Percentiles rank a stretch among this genome's conserved stretches.
Conservation (phyloP, 2,329 filamentous ascomycete genomes). For the Cladosporium sp. region DNA sequence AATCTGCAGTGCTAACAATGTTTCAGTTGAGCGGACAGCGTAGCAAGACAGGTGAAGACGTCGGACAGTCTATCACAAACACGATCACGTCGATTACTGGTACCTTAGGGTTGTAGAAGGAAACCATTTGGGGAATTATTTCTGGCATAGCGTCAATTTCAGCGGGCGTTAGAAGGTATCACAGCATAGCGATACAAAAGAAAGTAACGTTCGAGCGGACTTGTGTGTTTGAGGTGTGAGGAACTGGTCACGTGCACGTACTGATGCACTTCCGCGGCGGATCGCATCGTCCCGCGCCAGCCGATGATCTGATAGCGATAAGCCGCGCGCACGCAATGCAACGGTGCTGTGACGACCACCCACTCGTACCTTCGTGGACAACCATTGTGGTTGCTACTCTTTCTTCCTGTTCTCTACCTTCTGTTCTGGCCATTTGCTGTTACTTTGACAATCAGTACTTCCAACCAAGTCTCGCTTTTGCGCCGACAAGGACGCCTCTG, state of each 20-base stretch:
- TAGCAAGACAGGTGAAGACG: slow-evolving; percentile 32
- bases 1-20: slow-evolving; percentile 24
- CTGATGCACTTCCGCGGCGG: not conserved
- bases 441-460: not conserved
- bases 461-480: not conserved
- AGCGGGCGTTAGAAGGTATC: slow-evolving; percentile 9
- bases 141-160: slow-evolving; percentile 3
- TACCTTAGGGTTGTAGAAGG: slow-evolving; percentile 19
- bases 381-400: slow-evolving; percentile 6
- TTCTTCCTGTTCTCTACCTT: not conserved
- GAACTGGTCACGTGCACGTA: not conserved
- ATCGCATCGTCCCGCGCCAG: not conserved
- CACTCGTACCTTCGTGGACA: slow-evolving; percentile 2
- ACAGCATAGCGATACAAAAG: slow-evolving; percentile 8
- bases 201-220: not conserved
- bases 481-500: not conserved
- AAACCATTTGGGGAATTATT: not conserved
- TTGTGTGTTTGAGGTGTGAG: not conserved
- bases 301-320: slow-evolving; percentile 18
- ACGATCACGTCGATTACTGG: slow-evolving; percentile 37
- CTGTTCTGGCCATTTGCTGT: not conserved
- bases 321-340: slow-evolving; percentile 13
- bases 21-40: slow-evolving; percentile 36
- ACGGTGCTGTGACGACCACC: slow-evolving; percentile 1
- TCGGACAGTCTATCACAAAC: slow-evolving; percentile 30